Conservation (phyloP, 805 yeast genomes). For the Maudiozyma barnettii region DNA sequence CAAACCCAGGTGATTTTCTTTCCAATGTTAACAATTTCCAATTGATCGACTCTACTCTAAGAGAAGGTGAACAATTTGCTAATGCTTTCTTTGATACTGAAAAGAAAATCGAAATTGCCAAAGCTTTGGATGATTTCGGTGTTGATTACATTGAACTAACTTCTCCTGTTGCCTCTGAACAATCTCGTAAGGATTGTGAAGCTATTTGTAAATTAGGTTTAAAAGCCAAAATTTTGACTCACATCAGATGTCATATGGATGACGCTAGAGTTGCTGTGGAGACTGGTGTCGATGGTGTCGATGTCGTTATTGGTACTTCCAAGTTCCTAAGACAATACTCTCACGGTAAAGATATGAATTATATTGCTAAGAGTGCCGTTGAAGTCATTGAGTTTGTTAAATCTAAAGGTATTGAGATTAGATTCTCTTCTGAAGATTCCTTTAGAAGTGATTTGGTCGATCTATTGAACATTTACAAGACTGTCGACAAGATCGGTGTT, state of each 20-base stretch:
- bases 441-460: slow-evolving; percentile 96
- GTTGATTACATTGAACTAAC: slow-evolving; percentile 97
- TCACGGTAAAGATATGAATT: slow-evolving; percentile 98
- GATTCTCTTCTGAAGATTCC: slow-evolving; percentile 94
- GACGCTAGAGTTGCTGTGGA: slow-evolving; percentile 95
- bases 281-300: slow-evolving; percentile 98
- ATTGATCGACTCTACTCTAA: slow-evolving; percentile 85
- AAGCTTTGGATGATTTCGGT: slow-evolving; percentile 94
- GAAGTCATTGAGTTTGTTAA: slow-evolving; percentile 97
- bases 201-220: slow-evolving; percentile 97
- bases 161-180: slow-evolving; percentile 98
- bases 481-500: slow-evolving; percentile 95
- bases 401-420: slow-evolving; percentile 90
- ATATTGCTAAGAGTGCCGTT: slow-evolving; percentile 88
- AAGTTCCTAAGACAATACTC: slow-evolving; percentile 89
- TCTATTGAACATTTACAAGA: slow-evolving; percentile 85
- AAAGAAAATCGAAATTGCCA: slow-evolving; percentile 93
- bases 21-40: slow-evolving; percentile 86
- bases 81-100: slow-evolving; percentile 92
- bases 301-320: slow-evolving; percentile 95
- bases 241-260: slow-evolving; percentile 97
- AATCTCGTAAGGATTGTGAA: slow-evolving; percentile 87
- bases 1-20: slow-evolving; percentile 84
- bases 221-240: slow-evolving; percentile 91
- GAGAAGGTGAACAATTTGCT: slow-evolving; percentile 99